Percentiles rank a stretch among this genome's conserved stretches.
phyloP scores from a whole-genome alignment of 1,139 yeast genomes.

The Lizanozyma gosingica region DNA sequence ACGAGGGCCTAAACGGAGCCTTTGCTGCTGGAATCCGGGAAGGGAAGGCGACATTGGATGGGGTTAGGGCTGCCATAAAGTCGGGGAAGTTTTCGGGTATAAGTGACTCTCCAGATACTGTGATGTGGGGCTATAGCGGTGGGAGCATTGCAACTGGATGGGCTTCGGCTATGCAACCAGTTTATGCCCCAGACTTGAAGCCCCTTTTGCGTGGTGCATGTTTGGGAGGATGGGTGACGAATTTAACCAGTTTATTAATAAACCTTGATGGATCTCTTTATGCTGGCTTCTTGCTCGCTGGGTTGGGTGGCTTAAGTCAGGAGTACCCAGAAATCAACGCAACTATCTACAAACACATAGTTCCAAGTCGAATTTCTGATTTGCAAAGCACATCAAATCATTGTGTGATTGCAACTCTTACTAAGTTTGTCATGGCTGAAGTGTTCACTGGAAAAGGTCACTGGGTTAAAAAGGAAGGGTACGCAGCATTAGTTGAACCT shows the following conservation, averaged over 20 bases:
- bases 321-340: slow-evolving; percentile 7
- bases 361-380: slow-evolving; percentile 7
- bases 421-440: slow-evolving; percentile 8
- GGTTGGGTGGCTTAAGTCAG: slow-evolving; percentile 1
- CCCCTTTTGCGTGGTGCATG: slow-evolving; percentile 21
- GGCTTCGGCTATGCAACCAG: slow-evolving; percentile 26
- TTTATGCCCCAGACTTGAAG: slow-evolving; percentile 23
- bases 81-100: slow-evolving; percentile 18
- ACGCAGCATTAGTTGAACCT: slow-evolving; percentile 9
- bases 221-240: slow-evolving; percentile 24
- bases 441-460: slow-evolving; percentile 10
- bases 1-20: slow-evolving; percentile 21
- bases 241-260: slow-evolving; percentile 8
- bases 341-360: neutral
- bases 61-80: slow-evolving; percentile 17
- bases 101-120: slow-evolving; percentile 14
- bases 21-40: slow-evolving; percentile 23
- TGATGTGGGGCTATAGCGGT: slow-evolving; percentile 30
- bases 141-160: slow-evolving; percentile 27
- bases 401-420: slow-evolving; percentile 10
- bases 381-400: slow-evolving; percentile 9
- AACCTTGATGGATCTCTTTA: neutral
- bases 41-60: slow-evolving; percentile 20
- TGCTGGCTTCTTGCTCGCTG: neutral
- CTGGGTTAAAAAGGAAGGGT: neutral